These are phyloP conservation scores for Camelina laxa DNA, from an alignment of 345 rosid species.

Conservation along the genomic window DNA sequence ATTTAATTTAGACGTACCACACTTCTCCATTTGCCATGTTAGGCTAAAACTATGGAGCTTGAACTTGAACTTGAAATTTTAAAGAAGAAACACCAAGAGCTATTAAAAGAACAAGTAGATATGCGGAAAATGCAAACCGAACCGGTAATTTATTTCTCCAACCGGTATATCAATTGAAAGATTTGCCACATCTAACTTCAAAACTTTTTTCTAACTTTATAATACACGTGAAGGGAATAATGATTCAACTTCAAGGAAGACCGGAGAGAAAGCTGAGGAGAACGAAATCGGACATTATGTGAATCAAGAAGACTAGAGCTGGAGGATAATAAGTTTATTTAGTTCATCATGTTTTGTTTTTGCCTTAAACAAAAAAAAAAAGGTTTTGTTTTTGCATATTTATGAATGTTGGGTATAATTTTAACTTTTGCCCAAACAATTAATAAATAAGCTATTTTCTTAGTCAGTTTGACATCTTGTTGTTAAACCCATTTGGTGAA, in stretches of 20 bases:
- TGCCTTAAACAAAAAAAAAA: too few species aligned
- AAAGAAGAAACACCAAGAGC: conserved; percentile 70
- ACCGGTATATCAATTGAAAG: neutral
- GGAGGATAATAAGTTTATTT: conserved; percentile 9
- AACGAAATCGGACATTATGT: conserved; percentile 86
- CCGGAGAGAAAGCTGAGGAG: conserved; percentile 62
- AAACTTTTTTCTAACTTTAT: neutral
- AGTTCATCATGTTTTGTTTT: conserved; percentile 9
- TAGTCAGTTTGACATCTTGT: neutral
- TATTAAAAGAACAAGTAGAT: conserved; percentile 43
- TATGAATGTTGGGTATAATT: neutral
- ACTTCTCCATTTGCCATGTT: conserved; percentile 11
- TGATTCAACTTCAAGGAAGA: conserved; percentile 52
- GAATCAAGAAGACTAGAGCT: conserved; percentile 27
- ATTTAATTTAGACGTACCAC: neutral
- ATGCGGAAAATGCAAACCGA: neutral
- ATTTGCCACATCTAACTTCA: neutral
- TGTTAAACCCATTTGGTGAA: neutral
- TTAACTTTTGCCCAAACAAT: too few species aligned
- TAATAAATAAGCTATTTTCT: neutral
- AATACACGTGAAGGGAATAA: conserved; percentile 56
- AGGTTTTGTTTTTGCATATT: neutral
- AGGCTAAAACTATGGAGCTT: conserved; percentile 85
- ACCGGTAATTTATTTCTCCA: neutral
- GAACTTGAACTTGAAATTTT: conserved; percentile 77